Evolutionary conservation across 176 grass and related monocot genomes (phyloP), one percentile per base, ranked within the genome.

Genomic region (Oryza australiensis): DNA sequence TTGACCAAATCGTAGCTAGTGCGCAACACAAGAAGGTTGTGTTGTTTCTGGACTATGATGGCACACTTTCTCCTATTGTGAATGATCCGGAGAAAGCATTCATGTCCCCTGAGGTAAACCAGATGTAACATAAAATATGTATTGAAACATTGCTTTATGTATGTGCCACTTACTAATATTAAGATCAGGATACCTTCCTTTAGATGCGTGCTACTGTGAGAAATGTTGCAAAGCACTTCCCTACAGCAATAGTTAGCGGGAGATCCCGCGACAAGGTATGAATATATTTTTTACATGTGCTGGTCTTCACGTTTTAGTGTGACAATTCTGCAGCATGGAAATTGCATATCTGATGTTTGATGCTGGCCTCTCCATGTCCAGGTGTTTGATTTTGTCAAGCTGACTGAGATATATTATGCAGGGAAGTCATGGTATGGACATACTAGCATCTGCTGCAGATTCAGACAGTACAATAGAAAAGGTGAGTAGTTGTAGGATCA

Each of bases 351-450:
- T 67, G 16, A 86, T 49, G 30, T 33, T 15, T 77, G 67, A 14
- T 26, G 62, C 12, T 35, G 18, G 7, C 32, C 9, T 4, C 51
- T 34, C 59, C 34, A 18, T 60, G 28, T 77, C 68, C 80, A 94
- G 92, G 89, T 94, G 30, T 80, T 83, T 33, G 87, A 91, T 72
- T 94, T 94, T 80, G 81, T 94, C 62, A 76, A 84, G 33, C 84
- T 91, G 32, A 79, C 85, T 15, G 92, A 94, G 46, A 82, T 94
- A 20, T 89, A 83, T 53, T 91, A 94, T 53, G 92, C 89, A 26
- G 89, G 89, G 92, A 27, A 94, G 92, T 74, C 92, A 94, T 89
- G 92, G 89, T 37, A 87, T 92, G 87, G 92, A 92, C 74, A 92
- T 94, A 45, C 66, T 89, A 64, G 73, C 76, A 78, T 85, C 89